These are phyloP conservation scores for Diaporthe citrichinensis DNA, from an alignment of 2,329 filamentous ascomycete species.

Conservation along the genomic window DNA sequence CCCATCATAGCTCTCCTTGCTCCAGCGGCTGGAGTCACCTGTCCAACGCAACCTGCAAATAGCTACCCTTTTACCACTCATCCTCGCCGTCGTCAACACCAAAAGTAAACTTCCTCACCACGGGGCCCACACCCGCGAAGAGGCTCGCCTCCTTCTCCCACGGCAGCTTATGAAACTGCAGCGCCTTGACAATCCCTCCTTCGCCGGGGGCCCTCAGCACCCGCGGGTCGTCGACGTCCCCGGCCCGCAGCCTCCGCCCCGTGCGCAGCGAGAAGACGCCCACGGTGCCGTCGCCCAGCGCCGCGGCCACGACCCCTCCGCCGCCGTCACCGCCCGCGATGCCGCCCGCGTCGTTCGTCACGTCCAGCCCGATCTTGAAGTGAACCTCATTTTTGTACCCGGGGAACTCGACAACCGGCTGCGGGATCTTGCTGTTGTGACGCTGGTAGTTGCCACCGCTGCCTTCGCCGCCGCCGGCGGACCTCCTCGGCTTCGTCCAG, in stretches of 20 bases:
- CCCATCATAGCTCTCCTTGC: neutral
- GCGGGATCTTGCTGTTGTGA: constrained; percentile 5
- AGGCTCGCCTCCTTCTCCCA: constrained; percentile 61
- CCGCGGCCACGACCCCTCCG: constrained; percentile 63
- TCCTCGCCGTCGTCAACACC: constrained; percentile 52
- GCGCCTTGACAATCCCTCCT: constrained; percentile 54
- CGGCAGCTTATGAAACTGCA: constrained; percentile 63
- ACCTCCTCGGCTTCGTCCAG: constrained; percentile 5
- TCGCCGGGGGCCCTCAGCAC: constrained; percentile 38
- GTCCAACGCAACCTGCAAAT: neutral
- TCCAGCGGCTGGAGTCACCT: neutral
- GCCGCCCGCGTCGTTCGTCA: constrained; percentile 58
- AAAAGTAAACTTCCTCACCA: constrained; percentile 61
- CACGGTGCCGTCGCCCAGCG: constrained; percentile 65
- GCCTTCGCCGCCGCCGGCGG: constrained; percentile 48
- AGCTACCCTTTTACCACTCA: constrained; percentile 44
- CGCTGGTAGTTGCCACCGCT: neutral
- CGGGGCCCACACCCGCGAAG: constrained; percentile 57
- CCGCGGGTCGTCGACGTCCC: constrained; percentile 44
- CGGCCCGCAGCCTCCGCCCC: constrained; percentile 55
- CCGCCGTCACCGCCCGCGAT: constrained; percentile 49
- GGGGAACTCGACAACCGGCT: constrained; percentile 63
- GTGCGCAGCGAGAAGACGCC: constrained; percentile 64
- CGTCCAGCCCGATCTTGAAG: constrained; percentile 66
- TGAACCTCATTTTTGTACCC: constrained; percentile 65